Evolutionary conservation across 2,329 filamentous ascomycete species (phyloP).

Genomic region (Aspergillus luchuensis): DNA sequence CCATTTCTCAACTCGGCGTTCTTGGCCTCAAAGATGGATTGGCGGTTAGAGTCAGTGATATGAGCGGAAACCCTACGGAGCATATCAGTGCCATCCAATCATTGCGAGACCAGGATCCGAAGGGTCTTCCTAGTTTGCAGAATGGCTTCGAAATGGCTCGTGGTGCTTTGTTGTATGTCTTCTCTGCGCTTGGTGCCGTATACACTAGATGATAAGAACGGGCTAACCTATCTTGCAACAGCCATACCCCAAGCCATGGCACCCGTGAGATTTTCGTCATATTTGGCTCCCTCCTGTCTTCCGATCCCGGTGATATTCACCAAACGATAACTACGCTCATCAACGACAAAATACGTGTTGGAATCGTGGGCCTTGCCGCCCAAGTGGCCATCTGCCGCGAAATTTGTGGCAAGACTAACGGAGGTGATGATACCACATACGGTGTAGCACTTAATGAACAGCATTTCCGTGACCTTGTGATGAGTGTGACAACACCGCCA

Average conservation of each 20-base stretch:
- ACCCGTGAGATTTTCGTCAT: constrained; percentile 91
- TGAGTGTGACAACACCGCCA: constrained; percentile 85
- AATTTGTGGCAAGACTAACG: constrained; percentile 84
- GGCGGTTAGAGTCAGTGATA: constrained; percentile 80
- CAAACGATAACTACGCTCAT: constrained; percentile 80
- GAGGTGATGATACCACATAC: constrained; percentile 71
- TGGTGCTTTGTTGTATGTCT: constrained; percentile 75
- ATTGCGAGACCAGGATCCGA: constrained; percentile 67
- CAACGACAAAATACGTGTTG: constrained; percentile 79
- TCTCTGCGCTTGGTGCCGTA: neutral
- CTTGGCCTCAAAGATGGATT: constrained; percentile 92
- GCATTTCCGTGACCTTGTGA: constrained; percentile 85
- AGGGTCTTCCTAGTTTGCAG: constrained; percentile 79
- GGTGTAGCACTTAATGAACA: constrained; percentile 82
- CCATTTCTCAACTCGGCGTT: constrained; percentile 91
- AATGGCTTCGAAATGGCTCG: constrained; percentile 96
- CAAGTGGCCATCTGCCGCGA: constrained; percentile 91
- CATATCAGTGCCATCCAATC: constrained; percentile 76
- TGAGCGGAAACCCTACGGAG: constrained; percentile 87
- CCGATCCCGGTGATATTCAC: constrained; percentile 94
- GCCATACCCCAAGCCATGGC: constrained; percentile 88
- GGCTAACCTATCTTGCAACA: constrained; percentile 33
- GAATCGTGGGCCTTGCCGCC: constrained; percentile 85
- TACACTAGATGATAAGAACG: neutral
- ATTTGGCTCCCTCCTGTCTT: constrained; percentile 85